phyloP scores from a whole-genome alignment of 2,329 filamentous ascomycete genomes.

The Aspergillus udagawae region DNA sequence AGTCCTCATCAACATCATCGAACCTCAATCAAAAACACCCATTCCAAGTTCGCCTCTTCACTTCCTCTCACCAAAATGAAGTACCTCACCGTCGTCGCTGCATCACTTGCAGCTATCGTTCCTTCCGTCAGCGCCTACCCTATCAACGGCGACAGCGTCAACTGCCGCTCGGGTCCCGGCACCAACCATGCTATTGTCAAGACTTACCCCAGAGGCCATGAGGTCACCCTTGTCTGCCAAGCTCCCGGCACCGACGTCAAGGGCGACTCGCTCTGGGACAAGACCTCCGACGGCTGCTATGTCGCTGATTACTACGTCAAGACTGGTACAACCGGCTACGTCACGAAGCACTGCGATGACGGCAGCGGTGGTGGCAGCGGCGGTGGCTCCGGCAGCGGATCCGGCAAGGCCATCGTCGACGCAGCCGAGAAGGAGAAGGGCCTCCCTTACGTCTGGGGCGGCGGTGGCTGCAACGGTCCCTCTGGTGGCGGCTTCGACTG shows the following conservation, averaged over 20 bases:
- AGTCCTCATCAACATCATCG: neutral
- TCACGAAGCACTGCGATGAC: slow-evolving; percentile 11
- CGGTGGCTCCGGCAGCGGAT: slow-evolving; percentile 1
- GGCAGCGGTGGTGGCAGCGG: neutral
- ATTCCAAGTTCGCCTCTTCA: neutral
- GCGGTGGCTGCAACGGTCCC: slow-evolving; percentile 20
- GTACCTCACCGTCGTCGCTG: slow-evolving; percentile 12
- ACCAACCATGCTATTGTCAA: slow-evolving; percentile 14
- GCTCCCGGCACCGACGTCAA: slow-evolving; percentile 6
- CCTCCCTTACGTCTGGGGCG: slow-evolving; percentile 24
- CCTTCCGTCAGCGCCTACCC: slow-evolving; percentile 16
- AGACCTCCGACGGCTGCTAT: slow-evolving; percentile 17
- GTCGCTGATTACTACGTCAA: slow-evolving; percentile 17
- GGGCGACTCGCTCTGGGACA: slow-evolving; percentile 17
- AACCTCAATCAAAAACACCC: neutral
- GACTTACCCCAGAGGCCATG: slow-evolving; percentile 9
- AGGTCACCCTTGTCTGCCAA: slow-evolving; percentile 14
- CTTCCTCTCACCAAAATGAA: neutral
- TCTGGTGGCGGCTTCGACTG: slow-evolving; percentile 23
- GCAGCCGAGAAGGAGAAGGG: slow-evolving; percentile 20
- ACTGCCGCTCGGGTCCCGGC: slow-evolving; percentile 18
- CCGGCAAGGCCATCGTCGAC: slow-evolving; percentile 16
- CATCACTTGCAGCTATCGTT: slow-evolving; percentile 14
- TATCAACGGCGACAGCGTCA: slow-evolving; percentile 5
- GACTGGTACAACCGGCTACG: slow-evolving; percentile 12